Base-by-base conservation (phyloP, 305 asterid species). In the Fraxinus sp. region DNA sequence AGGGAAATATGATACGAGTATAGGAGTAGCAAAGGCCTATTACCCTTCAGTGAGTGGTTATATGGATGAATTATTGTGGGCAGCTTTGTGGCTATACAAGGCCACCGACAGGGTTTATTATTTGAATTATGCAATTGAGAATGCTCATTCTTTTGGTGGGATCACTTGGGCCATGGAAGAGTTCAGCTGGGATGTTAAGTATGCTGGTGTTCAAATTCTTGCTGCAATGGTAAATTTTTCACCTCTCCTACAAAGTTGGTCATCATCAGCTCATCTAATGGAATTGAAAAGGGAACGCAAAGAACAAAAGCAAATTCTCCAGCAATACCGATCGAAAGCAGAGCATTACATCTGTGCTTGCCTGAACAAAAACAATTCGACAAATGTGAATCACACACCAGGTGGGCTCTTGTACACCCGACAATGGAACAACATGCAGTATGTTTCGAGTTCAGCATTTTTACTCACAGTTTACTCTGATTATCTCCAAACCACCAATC, bases 161-260 rank as follows among this genome's bases (percentile, higher is more conserved):
- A 89, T 89, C 88, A 93, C 94, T 75, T 94, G 98, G 98, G 81
- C 97, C 90, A 90, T 93, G 30, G 11, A 91, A 0, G 99, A 95
- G 39, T 95, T 95, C 90, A 91, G 98, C 86, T 95, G 99, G 99
- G 98, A 95, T 78, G 97, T 92, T 44, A 95, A 95, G 62, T 92
- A 88, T 78, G 98, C 98, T 55, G 99, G 97, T 18, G 76, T 94
- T 37, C 98, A 95, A 85, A 57, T 94, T 84, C 74, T 95, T 2
- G 94, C 92, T n/a, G 68, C 99, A 32, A 91, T 76, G 97, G 99
- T 94, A 92, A 82, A 32, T 41, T n/a, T 18, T 41, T 2, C 57
- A 73, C 88, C 83, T 78, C 22, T 8, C 3, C 82, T 81, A 70
- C 87, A 35, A 59, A 22, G 68, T 76, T 13, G 81, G 78, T 66